Conservation (phyloP, 306 rosid genomes). For the Vicia faba region DNA sequence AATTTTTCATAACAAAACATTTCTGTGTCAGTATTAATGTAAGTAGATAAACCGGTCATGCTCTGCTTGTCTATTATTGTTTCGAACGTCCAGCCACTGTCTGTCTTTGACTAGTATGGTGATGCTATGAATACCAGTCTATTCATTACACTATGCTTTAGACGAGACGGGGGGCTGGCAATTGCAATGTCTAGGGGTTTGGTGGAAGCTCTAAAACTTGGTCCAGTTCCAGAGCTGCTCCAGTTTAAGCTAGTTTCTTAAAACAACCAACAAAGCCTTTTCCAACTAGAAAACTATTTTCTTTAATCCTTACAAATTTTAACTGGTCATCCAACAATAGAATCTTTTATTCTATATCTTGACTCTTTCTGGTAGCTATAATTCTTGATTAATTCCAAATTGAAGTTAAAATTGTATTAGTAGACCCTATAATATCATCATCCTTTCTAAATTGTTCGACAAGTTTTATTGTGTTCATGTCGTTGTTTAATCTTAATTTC, state of each 20-base stretch:
- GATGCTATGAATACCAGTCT: conserved; percentile 7
- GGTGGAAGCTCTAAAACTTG: conserved; percentile 10
- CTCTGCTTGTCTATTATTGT: neutral
- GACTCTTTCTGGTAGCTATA: neutral
- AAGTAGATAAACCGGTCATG: conserved; percentile 6
- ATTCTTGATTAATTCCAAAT: no score
- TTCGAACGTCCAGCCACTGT: no score
- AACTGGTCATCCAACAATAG: neutral
- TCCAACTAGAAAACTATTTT: neutral
- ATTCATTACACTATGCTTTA: neutral
- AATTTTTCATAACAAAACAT: conserved; percentile 2
- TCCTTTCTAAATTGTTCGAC: neutral
- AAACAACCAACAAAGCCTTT: neutral
- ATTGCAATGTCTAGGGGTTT: neutral
- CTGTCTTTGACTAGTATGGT: neutral
- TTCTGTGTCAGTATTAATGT: neutral
- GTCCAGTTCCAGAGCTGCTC: neutral
- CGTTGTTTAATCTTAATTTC: conserved; percentile 10
- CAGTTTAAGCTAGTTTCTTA: conserved; percentile 6
- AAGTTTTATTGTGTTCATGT: neutral
- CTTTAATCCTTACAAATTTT: neutral
- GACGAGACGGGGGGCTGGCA: neutral
- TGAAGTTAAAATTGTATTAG: neutral
- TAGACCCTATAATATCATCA: neutral
- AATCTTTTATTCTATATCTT: neutral